Conservation (phyloP, 1,139 yeast species). For the Sugiyamaella pinicola region DNA sequence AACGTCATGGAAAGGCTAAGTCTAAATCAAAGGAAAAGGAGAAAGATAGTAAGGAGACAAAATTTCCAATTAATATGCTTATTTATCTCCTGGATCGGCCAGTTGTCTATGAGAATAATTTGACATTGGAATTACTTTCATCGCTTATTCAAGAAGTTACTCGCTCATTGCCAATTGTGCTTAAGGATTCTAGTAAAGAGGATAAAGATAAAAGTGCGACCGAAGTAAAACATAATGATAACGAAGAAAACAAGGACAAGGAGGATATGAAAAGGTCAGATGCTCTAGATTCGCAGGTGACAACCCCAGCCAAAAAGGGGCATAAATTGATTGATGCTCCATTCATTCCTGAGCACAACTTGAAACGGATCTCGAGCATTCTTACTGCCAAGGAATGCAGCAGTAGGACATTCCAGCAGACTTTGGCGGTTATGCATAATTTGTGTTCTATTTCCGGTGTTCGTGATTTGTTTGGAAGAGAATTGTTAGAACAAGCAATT, state of each 20-base stretch:
- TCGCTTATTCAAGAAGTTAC: conserved; percentile 76
- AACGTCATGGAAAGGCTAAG: conserved; percentile 43
- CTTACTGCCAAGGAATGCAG: conserved; percentile 86
- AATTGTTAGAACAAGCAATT: conserved; percentile 68
- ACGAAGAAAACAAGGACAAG: conserved; percentile 10
- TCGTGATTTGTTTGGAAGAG: conserved; percentile 65
- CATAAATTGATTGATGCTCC: conserved; percentile 55
- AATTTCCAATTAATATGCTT: conserved; percentile 72
- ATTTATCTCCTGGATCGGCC: conserved; percentile 64
- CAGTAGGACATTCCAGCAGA: conserved; percentile 81
- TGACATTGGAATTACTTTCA: conserved; percentile 75
- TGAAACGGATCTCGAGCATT: conserved; percentile 65
- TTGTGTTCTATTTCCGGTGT: conserved; percentile 65
- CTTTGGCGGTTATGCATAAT: conserved; percentile 81
- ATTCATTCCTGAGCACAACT: conserved; percentile 61
- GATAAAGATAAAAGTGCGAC: conserved; percentile 27
- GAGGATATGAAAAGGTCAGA: conserved; percentile 19
- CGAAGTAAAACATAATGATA: conserved; percentile 7
- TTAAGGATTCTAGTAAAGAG: conserved; percentile 27
- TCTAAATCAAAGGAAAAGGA: conserved; percentile 40
- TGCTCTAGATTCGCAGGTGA: conserved; percentile 27
- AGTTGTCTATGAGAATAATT: conserved; percentile 68
- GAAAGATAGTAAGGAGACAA: conserved; percentile 43
- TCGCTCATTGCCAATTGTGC: conserved; percentile 57
- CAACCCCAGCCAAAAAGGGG: conserved; percentile 20